These are phyloP conservation scores for Glaciozyma martinii DNA, from an alignment of 768 basidiomycete genomes.

Conservation along the genomic window DNA sequence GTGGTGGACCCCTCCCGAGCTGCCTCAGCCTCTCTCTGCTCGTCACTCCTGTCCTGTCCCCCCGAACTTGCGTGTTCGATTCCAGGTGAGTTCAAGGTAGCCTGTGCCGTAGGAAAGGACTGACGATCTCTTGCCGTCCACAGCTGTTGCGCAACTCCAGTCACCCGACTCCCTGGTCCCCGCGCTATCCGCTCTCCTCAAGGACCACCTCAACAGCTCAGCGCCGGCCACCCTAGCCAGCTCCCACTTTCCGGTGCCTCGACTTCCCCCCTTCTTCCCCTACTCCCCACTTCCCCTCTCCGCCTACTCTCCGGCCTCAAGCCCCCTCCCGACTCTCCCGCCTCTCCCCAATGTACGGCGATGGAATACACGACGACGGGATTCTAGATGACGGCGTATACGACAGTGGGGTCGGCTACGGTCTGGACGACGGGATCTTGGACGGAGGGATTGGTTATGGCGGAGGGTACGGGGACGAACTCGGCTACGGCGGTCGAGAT, in stretches of 20 bases:
- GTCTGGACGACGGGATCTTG: neutral
- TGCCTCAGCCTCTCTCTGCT: neutral
- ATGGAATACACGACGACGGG: neutral
- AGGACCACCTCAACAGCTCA: neutral
- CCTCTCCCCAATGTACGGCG: neutral
- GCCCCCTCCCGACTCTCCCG: neutral
- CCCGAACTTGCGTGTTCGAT: neutral
- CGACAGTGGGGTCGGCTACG: neutral
- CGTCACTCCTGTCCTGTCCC: neutral
- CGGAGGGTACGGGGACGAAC: constrained; percentile 1
- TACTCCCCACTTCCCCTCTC: neutral
- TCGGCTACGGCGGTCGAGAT: neutral
- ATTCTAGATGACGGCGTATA: neutral
- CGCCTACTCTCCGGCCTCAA: neutral
- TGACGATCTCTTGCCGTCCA: neutral
- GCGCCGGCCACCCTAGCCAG: neutral
- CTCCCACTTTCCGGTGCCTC: neutral
- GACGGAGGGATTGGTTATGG: neutral
- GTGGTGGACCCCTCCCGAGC: neutral
- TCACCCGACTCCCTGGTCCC: neutral
- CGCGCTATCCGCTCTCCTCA: neutral
- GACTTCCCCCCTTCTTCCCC: neutral
- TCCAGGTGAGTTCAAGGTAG: neutral
- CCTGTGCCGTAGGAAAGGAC: neutral
- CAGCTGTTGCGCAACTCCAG: neutral